Evolutionary conservation across 495 filamentous ascomycete species (phyloP).

Genomic region (Penicillium ochrochloron): DNA sequence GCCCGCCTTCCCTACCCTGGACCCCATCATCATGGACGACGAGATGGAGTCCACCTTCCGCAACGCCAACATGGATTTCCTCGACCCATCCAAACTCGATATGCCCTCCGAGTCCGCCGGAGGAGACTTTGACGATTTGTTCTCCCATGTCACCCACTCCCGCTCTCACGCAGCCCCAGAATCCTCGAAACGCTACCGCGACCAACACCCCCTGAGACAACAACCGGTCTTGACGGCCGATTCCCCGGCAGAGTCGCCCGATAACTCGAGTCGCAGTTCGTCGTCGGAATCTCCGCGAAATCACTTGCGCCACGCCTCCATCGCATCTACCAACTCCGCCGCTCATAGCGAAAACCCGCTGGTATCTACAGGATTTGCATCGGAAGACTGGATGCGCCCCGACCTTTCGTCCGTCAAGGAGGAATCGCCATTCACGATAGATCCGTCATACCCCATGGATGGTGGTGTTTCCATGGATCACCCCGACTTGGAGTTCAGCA

Average conservation of each 20-base stretch:
- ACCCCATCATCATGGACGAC: constrained; percentile 53
- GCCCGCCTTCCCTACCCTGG: constrained; percentile 46
- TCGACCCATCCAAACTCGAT: constrained; percentile 44
- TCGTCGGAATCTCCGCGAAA: constrained; percentile 50
- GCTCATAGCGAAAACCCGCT: constrained; percentile 47
- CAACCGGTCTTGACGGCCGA: constrained; percentile 41
- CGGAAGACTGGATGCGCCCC: constrained; percentile 50
- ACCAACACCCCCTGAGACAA: constrained; percentile 43
- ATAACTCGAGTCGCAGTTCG: constrained; percentile 50
- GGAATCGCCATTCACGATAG: constrained; percentile 46
- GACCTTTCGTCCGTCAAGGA: constrained; percentile 46
- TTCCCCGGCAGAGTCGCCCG: constrained; percentile 50
- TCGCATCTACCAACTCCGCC: constrained; percentile 47
- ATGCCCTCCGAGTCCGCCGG: constrained; percentile 45
- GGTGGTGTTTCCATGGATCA: constrained; percentile 36
- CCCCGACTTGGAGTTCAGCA: constrained; percentile 57
- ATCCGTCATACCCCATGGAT: constrained; percentile 43
- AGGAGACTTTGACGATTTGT: constrained; percentile 51
- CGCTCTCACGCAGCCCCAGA: constrained; percentile 36
- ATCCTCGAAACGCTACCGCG: constrained; percentile 39
- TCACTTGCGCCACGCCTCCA: constrained; percentile 44
- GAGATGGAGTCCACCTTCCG: constrained; percentile 51
- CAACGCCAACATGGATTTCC: constrained; percentile 49
- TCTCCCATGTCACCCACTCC: constrained; percentile 39
- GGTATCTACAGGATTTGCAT: constrained; percentile 38